These are phyloP conservation scores for Hypoxylon lenormandii DNA, from an alignment of 495 filamentous ascomycete genomes.

Conservation along the genomic window DNA sequence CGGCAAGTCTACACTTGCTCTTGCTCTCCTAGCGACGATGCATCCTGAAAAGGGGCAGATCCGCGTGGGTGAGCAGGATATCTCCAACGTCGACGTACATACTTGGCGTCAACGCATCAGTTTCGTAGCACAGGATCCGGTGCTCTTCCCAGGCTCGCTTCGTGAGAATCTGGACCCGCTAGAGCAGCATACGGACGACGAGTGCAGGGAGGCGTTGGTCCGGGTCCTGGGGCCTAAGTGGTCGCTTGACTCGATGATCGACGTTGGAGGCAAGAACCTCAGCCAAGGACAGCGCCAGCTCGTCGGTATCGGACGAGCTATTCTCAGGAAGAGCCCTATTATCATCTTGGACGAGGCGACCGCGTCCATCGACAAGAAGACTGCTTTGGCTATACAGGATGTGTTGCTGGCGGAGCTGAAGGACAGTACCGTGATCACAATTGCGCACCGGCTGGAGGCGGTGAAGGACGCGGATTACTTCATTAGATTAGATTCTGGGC, in stretches of 20 bases:
- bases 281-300: constrained; percentile 73
- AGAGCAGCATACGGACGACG: constrained; percentile 59
- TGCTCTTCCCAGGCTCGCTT: constrained; percentile 68
- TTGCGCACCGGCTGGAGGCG: constrained; percentile 85
- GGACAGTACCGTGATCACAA: constrained; percentile 84
- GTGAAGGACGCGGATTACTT: constrained; percentile 81
- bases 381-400: constrained; percentile 79
- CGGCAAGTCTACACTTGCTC: constrained; percentile 71
- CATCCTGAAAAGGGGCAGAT: constrained; percentile 61
- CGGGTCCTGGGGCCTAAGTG: constrained; percentile 59
- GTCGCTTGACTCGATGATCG: constrained; percentile 61
- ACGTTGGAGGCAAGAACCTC: constrained; percentile 70
- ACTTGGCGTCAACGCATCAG: constrained; percentile 68
- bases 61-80: constrained; percentile 66
- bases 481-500: constrained; percentile 75
- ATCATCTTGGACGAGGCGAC: constrained; percentile 83
- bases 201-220: constrained; percentile 60
- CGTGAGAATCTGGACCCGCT: constrained; percentile 69
- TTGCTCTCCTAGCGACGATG: constrained; percentile 67
- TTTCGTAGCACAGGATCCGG: constrained; percentile 72
- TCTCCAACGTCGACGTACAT: constrained; percentile 64
- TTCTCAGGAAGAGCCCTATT: constrained; percentile 69
- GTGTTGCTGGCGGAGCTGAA: constrained; percentile 78
- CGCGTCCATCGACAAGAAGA: constrained; percentile 84
- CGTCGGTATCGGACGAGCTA: constrained; percentile 68